Evolutionary conservation across 225 moss, liverwort and hornwort species (phyloP).

Genomic region (Physcomitrium patens): DNA sequence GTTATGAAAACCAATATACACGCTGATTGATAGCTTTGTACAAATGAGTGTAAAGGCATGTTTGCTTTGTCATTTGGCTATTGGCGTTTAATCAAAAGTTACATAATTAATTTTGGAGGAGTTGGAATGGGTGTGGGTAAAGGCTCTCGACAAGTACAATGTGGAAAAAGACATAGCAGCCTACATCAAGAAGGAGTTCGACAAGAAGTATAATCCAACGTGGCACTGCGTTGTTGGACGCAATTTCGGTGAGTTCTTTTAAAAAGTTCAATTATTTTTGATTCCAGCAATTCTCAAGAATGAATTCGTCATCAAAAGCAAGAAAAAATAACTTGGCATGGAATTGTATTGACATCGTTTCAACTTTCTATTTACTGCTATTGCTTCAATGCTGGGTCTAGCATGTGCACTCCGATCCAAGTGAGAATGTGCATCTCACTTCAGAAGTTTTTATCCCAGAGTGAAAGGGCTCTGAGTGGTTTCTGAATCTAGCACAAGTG

Average conservation of each 20-base stretch:
- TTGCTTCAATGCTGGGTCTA: background rate
- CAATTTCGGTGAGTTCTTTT: conserved; percentile 56
- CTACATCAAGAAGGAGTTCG: conserved; percentile 74
- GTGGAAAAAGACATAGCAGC: conserved; percentile 79
- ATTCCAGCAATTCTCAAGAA: background rate
- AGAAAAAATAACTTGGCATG: background rate
- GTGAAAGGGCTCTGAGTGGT: too few relatives aligned
- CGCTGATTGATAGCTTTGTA: background rate
- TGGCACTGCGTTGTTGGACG: conserved; percentile 77
- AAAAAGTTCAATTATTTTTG: background rate
- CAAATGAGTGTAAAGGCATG: background rate
- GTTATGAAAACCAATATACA: background rate
- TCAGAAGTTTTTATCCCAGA: background rate
- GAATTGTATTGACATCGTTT: background rate
- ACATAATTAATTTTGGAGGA: conserved; percentile 11
- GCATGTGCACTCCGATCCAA: background rate
- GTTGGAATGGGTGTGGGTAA: conserved; percentile 28
- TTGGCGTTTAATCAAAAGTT: background rate
- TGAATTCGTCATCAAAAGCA: background rate
- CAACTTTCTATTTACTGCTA: background rate
- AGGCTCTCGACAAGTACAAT: conserved; percentile 65
- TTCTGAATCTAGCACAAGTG: too few relatives aligned
- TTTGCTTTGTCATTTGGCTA: background rate
- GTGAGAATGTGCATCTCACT: background rate
- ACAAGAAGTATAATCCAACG: conserved; percentile 73